Percentiles rank a stretch among this genome's conserved stretches.
Evolutionary conservation across 768 basidiomycete genomes (phyloP).

Genomic region (Basidioascus undulatus): DNA sequence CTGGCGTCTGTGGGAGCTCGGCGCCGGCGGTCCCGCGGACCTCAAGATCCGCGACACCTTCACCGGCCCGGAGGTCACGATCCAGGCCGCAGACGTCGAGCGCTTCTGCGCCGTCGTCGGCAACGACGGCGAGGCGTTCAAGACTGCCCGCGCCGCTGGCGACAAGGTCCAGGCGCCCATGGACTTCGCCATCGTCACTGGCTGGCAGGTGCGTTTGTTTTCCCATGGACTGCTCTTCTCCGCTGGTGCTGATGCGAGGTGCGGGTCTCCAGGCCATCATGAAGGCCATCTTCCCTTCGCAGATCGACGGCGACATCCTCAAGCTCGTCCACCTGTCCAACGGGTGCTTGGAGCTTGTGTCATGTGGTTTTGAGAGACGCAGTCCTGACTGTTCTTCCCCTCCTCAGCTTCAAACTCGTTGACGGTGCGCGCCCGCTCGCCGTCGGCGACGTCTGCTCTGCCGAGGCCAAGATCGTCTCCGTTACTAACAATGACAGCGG

Average conservation of each 20-base stretch:
- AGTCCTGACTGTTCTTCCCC: no score
- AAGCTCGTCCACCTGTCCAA: slow-evolving; percentile 95
- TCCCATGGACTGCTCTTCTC: background rate
- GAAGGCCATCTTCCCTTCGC: slow-evolving; percentile 81
- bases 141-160: slow-evolving; percentile 36
- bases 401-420: slow-evolving; percentile 70
- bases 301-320: slow-evolving; percentile 80
- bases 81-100: slow-evolving; percentile 47
- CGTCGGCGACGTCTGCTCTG: slow-evolving; percentile 71
- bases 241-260: background rate
- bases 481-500: slow-evolving; percentile 76
- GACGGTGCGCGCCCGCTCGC: slow-evolving; percentile 49
- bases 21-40: slow-evolving; percentile 80
- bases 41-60: slow-evolving; percentile 63
- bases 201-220: slow-evolving; percentile 60
- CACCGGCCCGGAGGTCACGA: slow-evolving; percentile 60
- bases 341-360: no score
- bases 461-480: slow-evolving; percentile 67
- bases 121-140: slow-evolving; percentile 77
- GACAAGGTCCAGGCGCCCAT: slow-evolving; percentile 73
- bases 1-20: slow-evolving; percentile 44
- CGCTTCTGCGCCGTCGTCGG: slow-evolving; percentile 67
- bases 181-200: slow-evolving; percentile 96
- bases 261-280: slow-evolving; percentile 58
- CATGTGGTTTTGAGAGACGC: no score